Base-by-base conservation (phyloP, 352 stramenopile species). In the Phytophthora crassamura region DNA sequence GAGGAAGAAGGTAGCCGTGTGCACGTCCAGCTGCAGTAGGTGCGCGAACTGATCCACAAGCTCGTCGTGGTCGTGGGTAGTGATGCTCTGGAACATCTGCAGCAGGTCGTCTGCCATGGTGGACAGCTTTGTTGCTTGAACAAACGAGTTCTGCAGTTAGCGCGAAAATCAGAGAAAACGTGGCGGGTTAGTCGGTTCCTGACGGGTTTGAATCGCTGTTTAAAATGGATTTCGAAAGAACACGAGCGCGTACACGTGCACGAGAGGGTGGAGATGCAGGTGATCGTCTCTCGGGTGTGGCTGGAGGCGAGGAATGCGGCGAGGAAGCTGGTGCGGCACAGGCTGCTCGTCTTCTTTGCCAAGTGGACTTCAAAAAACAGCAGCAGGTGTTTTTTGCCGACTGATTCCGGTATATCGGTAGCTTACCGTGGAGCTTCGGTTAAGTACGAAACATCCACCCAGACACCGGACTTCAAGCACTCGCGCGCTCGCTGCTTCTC, bases 51-150 rank as follows among this genome's bases (percentile, higher is more conserved):
- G 88, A 42, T 93, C 83, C 22, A 95, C 77, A 6, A 95, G 69
- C 68, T 93, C 85, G 39, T 95, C 88, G 56, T 92, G 85, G 63
- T 95, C 88, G 38, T 71, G 83, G 22, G 88, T 95, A 20, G 85
- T 94, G 71, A 95, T 95, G 70, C 84, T 94, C 67, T 93, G 84
- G 67, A 95, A 94, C 79, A 93, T 91, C 57, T 90, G 86, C 68
- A 95, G 72, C 32, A 95, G 59, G 48, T 95, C 85, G 66, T 95
- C 86, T 50, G 81, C 81, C 84, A 92, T 92, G 18, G 30, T 67
- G 61, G 16, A 47, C 25, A 30, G 22, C 22, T 25, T 25, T 25
- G 22, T 25, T 25, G 22, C 22, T 4, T 1, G 22, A 25, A 25
- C 22, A 25, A 25, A n/a, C 16, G 46, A 4, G 9, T 32, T 32